Evolutionary conservation across 148 eudicot species (phyloP).

Genomic region (Silene latifolia): DNA sequence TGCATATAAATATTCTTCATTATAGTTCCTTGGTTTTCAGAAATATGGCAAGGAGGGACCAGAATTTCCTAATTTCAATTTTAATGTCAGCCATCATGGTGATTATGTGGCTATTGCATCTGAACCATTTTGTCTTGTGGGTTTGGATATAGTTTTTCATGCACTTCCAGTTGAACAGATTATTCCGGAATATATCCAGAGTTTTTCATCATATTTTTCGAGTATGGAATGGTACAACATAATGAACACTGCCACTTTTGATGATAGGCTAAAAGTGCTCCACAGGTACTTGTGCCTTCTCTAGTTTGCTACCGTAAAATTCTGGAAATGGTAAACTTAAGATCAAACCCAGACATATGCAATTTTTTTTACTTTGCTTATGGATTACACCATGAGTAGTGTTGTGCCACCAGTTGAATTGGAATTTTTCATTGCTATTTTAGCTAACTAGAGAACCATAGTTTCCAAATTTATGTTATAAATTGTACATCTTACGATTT

Average conservation of each 20-base stretch:
- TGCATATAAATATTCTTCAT: not conserved
- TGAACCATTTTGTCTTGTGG: slow-evolving; percentile 82
- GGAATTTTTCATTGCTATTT: too few species aligned
- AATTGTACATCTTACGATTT: too few species aligned
- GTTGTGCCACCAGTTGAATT: too few species aligned
- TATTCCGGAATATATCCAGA: slow-evolving; percentile 41
- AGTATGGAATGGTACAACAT: slow-evolving; percentile 60
- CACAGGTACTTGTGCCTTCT: slow-evolving; percentile 40
- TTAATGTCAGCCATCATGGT: slow-evolving; percentile 82
- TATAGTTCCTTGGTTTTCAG: slow-evolving; percentile 27
- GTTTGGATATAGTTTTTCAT: slow-evolving; percentile 65
- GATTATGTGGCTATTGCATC: slow-evolving; percentile 90
- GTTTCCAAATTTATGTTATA: too few species aligned
- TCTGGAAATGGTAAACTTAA: not conserved
- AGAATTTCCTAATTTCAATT: slow-evolving; percentile 71
- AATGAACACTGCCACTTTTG: slow-evolving; percentile 40
- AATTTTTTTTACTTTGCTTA: too few species aligned
- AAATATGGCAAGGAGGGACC: slow-evolving; percentile 29
- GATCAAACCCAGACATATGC: not conserved
- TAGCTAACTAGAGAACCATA: too few species aligned
- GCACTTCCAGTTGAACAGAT: slow-evolving; percentile 40
- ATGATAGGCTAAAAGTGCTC: slow-evolving; percentile 43
- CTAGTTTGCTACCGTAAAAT: not conserved
- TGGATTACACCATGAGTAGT: too few species aligned
- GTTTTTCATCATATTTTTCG: slow-evolving; percentile 63